A percentile compares a stretch with the other conserved stretches of the same genome.
Evolutionary conservation across 2,329 filamentous ascomycete species (phyloP).

Genomic region (Davidsoniella virescens): DNA sequence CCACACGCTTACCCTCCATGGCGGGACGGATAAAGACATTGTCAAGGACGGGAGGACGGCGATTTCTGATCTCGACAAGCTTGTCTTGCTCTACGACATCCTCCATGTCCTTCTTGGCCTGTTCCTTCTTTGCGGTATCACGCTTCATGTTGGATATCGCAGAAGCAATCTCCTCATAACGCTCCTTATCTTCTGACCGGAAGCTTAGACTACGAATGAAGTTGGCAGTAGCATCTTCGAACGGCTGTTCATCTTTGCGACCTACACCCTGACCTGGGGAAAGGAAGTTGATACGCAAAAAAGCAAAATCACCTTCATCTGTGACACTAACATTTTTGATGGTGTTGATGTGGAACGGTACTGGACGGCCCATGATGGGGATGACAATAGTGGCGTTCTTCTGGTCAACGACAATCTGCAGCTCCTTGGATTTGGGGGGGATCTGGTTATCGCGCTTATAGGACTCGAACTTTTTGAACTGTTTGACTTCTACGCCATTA

Average conservation of each 20-base stretch:
- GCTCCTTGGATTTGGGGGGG: conserved; percentile 63
- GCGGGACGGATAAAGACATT: conserved; percentile 93
- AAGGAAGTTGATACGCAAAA: conserved; percentile 90
- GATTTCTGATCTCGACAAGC: conserved; percentile 83
- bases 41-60: conserved; percentile 75
- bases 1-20: conserved; percentile 90
- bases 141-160: conserved; percentile 96
- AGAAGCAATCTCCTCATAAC: conserved; percentile 78
- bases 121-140: conserved; percentile 76
- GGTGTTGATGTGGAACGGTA: conserved; percentile 93
- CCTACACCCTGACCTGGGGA: conserved; percentile 95
- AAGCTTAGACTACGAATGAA: conserved; percentile 94
- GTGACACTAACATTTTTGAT: conserved; percentile 99
- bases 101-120: conserved; percentile 99
- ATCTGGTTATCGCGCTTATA: conserved; percentile 97
- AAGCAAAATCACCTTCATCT: conserved; percentile 86
- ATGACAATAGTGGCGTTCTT: conserved; percentile 85
- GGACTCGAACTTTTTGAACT: conserved; percentile 97
- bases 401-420: conserved; percentile 77
- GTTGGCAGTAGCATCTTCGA: conserved; percentile 89
- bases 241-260: conserved; percentile 91
- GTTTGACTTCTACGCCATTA: conserved; percentile 87
- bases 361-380: conserved; percentile 91
- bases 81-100: conserved; percentile 99
- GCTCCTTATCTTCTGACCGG: conserved; percentile 72